Percentiles rank a stretch among this genome's conserved stretches.
These are phyloP conservation scores for Kuraishia cidri DNA, from an alignment of 805 yeast species.

Conservation along the genomic window DNA sequence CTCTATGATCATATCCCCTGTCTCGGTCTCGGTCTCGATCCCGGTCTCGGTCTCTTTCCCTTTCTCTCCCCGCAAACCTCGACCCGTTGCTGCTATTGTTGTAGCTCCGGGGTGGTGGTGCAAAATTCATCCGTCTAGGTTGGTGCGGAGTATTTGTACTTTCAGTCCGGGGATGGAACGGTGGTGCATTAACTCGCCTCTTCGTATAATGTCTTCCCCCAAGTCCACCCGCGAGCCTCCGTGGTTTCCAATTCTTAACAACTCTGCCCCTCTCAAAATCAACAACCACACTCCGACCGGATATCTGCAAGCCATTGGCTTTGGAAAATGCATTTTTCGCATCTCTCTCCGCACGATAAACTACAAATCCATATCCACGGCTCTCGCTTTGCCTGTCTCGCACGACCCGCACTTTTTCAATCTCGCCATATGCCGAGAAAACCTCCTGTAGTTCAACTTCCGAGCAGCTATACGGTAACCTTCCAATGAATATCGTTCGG, in stretches of 20 bases:
- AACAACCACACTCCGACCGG: conserved; percentile 49
- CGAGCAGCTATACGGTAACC: conserved; percentile 54
- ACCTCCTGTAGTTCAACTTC: conserved; percentile 62
- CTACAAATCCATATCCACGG: conserved; percentile 79
- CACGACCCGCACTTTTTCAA: conserved; percentile 54
- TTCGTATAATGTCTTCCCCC: conserved; percentile 65
- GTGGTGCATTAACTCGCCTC: too few species aligned
- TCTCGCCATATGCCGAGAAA: conserved; percentile 60
- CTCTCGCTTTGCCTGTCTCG: conserved; percentile 51
- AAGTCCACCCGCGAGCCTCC: conserved; percentile 84
- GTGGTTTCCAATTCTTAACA: conserved; percentile 60
- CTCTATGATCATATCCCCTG: too few species aligned
- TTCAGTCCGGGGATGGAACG: too few species aligned
- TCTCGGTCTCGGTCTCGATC: too few species aligned
- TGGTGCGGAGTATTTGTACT: too few species aligned
- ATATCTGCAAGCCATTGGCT: conserved; percentile 42
- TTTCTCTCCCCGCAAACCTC: too few species aligned
- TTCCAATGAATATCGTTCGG: conserved; percentile 67
- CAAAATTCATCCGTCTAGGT: too few species aligned
- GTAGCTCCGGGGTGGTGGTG: too few species aligned
- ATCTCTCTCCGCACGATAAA: conserved; percentile 51
- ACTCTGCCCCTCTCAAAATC: conserved; percentile 68
- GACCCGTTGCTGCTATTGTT: too few species aligned
- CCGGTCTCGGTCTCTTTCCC: too few species aligned
- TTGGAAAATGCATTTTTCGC: conserved; percentile 55